These are phyloP conservation scores for Vaccinium darrowii DNA, from an alignment of 148 eudicot species.

Conservation along the genomic window DNA sequence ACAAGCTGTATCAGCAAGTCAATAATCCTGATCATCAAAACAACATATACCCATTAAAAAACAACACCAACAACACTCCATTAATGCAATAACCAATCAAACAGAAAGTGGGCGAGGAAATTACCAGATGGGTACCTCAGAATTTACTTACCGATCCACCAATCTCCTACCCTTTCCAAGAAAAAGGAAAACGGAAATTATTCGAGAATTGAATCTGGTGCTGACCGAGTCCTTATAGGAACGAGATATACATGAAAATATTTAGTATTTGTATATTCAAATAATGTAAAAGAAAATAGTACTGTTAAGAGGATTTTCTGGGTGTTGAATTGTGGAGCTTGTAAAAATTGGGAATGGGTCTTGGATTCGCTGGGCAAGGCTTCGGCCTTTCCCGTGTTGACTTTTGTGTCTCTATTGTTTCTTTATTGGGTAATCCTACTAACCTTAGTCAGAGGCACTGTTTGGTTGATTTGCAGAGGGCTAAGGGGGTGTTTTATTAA, in stretches of 20 bases:
- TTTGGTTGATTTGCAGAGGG: no score
- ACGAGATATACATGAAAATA: no score
- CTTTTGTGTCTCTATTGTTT: slow-evolving; percentile 29
- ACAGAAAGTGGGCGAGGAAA: not conserved
- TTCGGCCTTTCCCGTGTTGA: slow-evolving; percentile 26
- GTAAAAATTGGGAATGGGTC: slow-evolving; percentile 6
- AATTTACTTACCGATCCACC: slow-evolving; percentile 26
- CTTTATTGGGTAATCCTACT: slow-evolving; percentile 9
- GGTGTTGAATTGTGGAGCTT: slow-evolving; percentile 8
- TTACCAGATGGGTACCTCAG: slow-evolving; percentile 4
- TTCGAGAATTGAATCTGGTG: not conserved
- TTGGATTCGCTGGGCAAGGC: slow-evolving; percentile 13
- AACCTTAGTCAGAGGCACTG: not conserved
- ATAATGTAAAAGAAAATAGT: no score
- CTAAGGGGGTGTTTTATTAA: no score
- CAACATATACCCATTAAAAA: slow-evolving; percentile 1
- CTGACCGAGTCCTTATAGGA: slow-evolving; percentile 1
- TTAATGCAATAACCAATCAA: no score
- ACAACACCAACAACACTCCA: not conserved
- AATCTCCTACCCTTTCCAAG: not conserved
- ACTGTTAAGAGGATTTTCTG: no score
- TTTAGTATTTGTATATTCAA: no score
- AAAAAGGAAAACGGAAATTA: not conserved
- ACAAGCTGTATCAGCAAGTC: slow-evolving; percentile 17
- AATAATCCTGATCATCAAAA: slow-evolving; percentile 24